phyloP scores from a whole-genome alignment of 148 eudicot genomes.

The Gaultheria prostrata region DNA sequence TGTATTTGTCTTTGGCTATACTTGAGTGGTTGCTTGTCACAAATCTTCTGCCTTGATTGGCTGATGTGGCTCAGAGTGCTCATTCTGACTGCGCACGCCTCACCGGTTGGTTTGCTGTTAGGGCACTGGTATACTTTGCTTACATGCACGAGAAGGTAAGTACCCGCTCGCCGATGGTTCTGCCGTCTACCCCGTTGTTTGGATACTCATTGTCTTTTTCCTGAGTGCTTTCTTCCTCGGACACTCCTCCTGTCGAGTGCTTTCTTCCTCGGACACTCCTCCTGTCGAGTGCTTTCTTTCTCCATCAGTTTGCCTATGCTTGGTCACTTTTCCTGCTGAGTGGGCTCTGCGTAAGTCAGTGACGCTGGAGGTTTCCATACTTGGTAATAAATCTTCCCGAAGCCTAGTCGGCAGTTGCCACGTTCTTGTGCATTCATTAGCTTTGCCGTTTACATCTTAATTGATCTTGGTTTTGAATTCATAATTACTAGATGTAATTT shows the following conservation, averaged over 20 bases:
- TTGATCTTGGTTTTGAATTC: background rate
- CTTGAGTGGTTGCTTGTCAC: background rate
- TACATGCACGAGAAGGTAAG: background rate
- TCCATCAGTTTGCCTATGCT: too few relatives aligned
- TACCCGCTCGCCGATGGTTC: background rate
- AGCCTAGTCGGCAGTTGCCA: background rate
- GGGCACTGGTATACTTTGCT: background rate
- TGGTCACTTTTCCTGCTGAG: background rate
- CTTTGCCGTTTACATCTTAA: background rate
- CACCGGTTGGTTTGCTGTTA: background rate
- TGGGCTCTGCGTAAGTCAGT: background rate
- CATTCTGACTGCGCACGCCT: background rate
- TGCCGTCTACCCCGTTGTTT: background rate
- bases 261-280: background rate
- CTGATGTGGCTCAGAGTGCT: background rate
- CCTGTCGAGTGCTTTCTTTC: background rate
- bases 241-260: background rate
- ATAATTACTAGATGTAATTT: background rate
- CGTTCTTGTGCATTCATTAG: background rate
- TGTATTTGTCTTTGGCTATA: background rate
- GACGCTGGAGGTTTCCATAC: background rate
- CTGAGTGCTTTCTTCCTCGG: background rate
- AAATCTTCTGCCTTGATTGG: background rate
- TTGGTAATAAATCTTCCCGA: background rate
- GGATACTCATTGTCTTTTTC: background rate